Base-by-base conservation (phyloP, 2,329 filamentous ascomycete species). In the Fusarium hainanense region DNA sequence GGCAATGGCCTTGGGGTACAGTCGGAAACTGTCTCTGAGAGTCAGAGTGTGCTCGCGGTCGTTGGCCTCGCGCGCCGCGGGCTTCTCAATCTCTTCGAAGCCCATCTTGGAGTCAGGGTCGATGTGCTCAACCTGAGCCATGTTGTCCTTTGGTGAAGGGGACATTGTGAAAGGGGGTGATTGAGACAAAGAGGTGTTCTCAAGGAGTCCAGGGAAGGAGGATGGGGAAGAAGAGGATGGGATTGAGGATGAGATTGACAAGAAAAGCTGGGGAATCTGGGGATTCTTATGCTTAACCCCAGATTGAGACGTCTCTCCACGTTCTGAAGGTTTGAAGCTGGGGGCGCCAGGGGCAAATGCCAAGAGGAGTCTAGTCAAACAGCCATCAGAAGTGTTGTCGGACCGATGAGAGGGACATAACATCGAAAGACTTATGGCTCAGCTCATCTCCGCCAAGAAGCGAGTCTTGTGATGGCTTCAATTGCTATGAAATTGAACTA, bases 1-100 rank as follows among this genome's bases (percentile, higher is more conserved):
- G 28, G 76, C 56, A 28, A 76, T 77, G 4, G 79, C 79, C 40
- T 77, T 79, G 25, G 66, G 70, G 52, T 81, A 85, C 5, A 82
- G 74, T 54, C 76, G 80, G 54, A 84, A 73, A 14, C 82, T 78
- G 21, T 77, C 63, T 21, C 69, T 18, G 9, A 80, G 52, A 7
- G 74, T 75, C 55, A 81, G 64, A 41, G 70, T 79, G 57, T 76
- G 79, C 48, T 81, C 72, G 49, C 60, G 60, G 20, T 63, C 60
- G 2, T 56, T 63, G 18, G 60, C 60, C 27, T 14, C 58, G n/a
- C 60, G 60, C 25, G 60, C 60, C 13, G 58, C 60, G 7, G 54
- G 60, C 34, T 47, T 61, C 42, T 63, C 60, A 2, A 63, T 18
- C 25, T 63, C 60, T 2, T 56, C 48, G n/a, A 37, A 63, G 7